phyloP scores from a whole-genome alignment of 2,329 filamentous ascomycete genomes.

The Fusarium globosum region DNA sequence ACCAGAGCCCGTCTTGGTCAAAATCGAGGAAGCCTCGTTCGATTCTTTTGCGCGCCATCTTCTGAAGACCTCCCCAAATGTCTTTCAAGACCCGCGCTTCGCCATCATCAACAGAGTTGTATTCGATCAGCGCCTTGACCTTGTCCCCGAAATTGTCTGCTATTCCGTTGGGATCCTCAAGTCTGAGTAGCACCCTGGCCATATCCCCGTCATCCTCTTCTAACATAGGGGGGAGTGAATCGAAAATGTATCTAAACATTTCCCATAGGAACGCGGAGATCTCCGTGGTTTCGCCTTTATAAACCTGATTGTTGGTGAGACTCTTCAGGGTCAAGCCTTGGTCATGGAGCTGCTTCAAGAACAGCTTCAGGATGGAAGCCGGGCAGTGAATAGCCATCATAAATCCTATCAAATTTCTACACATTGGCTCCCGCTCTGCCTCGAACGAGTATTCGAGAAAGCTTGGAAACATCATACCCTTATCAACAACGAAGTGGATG shows the following conservation, averaged over 20 bases:
- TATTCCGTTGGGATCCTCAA: not conserved
- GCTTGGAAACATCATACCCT: not conserved
- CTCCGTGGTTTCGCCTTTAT: not conserved
- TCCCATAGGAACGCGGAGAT: not conserved
- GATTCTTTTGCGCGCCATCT: not conserved
- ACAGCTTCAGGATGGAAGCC: not conserved
- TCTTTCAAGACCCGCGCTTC: not conserved
- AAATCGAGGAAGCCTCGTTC: not conserved
- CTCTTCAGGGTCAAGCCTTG: not conserved
- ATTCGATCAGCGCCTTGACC: not conserved
- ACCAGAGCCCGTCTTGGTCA: not conserved
- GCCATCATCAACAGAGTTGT: not conserved
- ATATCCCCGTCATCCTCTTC: accelerated
- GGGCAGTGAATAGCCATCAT: not conserved
- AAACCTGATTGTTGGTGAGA: not conserved
- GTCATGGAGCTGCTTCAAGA: not conserved
- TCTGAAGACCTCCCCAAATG: not conserved
- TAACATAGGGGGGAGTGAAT: no score
- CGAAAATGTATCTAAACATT: not conserved
- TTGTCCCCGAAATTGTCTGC: not conserved
- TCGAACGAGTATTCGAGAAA: accelerated
- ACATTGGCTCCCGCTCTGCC: accelerated
- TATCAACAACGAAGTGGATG: not conserved
- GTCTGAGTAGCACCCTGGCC: not conserved
- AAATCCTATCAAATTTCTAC: not conserved